Evolutionary conservation across 345 rosid genomes (phyloP), one percentile per base, ranked within the genome.

Genomic region (Turritis glabra): DNA sequence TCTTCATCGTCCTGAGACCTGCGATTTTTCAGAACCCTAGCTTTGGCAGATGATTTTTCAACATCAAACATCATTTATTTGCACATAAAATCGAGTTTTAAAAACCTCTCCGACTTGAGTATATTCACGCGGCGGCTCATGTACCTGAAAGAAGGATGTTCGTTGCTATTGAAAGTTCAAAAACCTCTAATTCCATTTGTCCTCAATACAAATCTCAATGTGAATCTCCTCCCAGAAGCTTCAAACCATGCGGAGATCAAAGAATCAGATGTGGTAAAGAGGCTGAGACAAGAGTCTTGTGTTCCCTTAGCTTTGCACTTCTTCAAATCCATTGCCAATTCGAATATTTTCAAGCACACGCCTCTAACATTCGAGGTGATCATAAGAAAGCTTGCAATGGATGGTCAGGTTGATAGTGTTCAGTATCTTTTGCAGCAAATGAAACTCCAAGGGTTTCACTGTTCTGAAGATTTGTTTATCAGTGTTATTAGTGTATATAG

Each of bases 381-480:
- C 93, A 85, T 93, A 46, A 75, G 84, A 44, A 89, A 80, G 76
- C 93, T 91, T 41, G 86, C 90, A 11, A 26, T 41, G 3, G 82
- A 77, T 27, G 64, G 84, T 40, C 79, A 89, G 55, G 78, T 86
- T 2, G 95, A 93, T 72, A 75, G 80, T n/a, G 85, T 88, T 61
- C 96, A 83, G 67, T 91, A 91, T 75, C 90, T 93, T 76, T 71
- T 91, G 54, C 98, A 93, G 74, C 96, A 87, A 79, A 91, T 93
- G 97, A 93, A 93, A 74, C 75, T 93, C 48, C 96, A 91, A 77
- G 96, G 95, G 14, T 63, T 91, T 43, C 73, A 72, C 2, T 86
- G 94, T 44, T 73, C 79, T 69, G 93, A 89, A 81, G 89, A 82
- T 77, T 69, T 85, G 85, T 89, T 91, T 78, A 50, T 86, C 15